Base-by-base conservation (phyloP, 257 asterid genomes). In the Apocynum venetum region DNA sequence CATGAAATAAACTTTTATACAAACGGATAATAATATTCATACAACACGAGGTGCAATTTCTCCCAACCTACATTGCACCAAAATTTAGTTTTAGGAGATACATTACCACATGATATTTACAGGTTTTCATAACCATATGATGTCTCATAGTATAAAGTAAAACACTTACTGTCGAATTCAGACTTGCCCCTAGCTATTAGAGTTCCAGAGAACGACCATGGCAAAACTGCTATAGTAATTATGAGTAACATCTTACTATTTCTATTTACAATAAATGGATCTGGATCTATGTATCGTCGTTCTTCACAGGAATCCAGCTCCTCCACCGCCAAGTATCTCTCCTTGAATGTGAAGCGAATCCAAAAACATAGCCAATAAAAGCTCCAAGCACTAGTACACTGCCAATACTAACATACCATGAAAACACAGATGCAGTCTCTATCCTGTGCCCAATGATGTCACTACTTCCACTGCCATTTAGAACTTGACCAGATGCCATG, bases 281-380 rank as follows among this genome's bases (percentile, higher is more conserved):
- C 75, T 60, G 9, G 53, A 15, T 43, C 72, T 80, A 85, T 35
- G 53, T 63, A 12, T 87, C 98, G 9, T 89, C 92, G 3, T 79
- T 74, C 88, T 88, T 93, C 35, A 93, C 90, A 9, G 89, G 90
- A 40, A 86, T 87, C 98, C 98, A 93, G n/a, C 69, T 76, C 47
- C 84, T 68, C 67, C 71, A 73, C 3, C 15, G 11, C 57, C 64
- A 75, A 60, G 78, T 76, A n/a, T 82, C 90, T 72, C 82, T 87
- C 47, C 81, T 76, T 0, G 81, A 81, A 44, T 85, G 94, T 25
- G 95, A 83, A 68, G 82, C 53, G 14, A 89, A 90, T 35, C 98
- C 97, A 9, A 89, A 7, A 61, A 88, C 86, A 72, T 90, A 93
- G 59, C 97, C 98, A 19, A 90, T 76, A 75, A 90, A 88, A 73